Evolutionary conservation across 192 early-diverging fungal species (phyloP).

Genomic region (Chytriomyces hyalinus): DNA sequence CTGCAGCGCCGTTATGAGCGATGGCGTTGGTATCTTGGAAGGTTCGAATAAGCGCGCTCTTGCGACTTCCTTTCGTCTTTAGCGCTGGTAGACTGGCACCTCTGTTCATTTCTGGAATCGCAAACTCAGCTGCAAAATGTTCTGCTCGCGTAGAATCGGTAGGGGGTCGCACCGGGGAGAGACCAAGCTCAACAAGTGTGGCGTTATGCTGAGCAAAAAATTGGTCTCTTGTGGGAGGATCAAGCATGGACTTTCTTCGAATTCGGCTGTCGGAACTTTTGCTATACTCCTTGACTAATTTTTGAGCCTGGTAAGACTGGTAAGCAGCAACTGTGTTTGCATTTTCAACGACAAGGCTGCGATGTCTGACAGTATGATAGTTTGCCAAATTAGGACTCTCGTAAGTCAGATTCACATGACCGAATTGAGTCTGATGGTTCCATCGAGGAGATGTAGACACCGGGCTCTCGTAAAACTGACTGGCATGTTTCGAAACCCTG

Average conservation of each 20-base stretch:
- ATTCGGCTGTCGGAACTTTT: not conserved
- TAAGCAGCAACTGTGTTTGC: too few relatives aligned
- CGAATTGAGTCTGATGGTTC: too few relatives aligned
- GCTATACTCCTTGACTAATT: too few relatives aligned
- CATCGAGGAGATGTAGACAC: too few relatives aligned
- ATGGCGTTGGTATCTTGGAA: slow-evolving; percentile 1
- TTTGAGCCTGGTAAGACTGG: too few relatives aligned
- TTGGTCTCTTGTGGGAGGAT: slow-evolving; percentile 24
- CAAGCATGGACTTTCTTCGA: slow-evolving; percentile 32
- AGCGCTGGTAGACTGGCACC: not conserved
- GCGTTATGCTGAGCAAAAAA: slow-evolving; percentile 6
- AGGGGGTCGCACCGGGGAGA: too few relatives aligned
- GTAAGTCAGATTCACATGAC: too few relatives aligned
- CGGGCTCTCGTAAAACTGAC: too few relatives aligned
- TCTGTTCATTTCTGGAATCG: slow-evolving; percentile 7
- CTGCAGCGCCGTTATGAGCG: not conserved
- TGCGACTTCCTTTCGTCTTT: slow-evolving; percentile 7
- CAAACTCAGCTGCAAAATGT: not conserved
- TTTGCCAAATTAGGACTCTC: too few relatives aligned
- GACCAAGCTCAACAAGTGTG: not conserved
- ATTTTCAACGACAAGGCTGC: too few relatives aligned
- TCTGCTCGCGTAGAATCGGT: not conserved
- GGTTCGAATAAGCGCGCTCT: not conserved
- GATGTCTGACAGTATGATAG: too few relatives aligned
- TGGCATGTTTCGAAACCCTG: too few relatives aligned